Conservation (phyloP, 2,329 filamentous ascomycete genomes). For the Botrytis byssoidea region DNA sequence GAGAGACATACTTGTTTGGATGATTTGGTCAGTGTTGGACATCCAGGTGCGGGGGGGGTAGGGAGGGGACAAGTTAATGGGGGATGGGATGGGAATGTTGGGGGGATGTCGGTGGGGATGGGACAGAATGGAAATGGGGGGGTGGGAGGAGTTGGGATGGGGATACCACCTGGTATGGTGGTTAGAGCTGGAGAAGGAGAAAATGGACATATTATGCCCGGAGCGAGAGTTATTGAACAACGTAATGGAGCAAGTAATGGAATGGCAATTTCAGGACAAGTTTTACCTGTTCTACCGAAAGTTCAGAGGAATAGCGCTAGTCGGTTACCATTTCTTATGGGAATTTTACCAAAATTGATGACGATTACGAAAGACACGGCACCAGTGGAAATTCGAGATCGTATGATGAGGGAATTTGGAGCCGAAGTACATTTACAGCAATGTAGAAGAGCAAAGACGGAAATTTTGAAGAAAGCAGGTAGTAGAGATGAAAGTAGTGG, state of each 20-base stretch:
- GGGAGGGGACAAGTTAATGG: slow-evolving; percentile 15
- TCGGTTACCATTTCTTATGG: slow-evolving; percentile 55
- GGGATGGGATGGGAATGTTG: slow-evolving; percentile 10
- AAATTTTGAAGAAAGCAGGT: slow-evolving; percentile 36
- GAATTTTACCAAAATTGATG: slow-evolving; percentile 60
- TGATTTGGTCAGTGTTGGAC: slow-evolving; percentile 25
- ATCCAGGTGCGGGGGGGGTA: slow-evolving; percentile 1
- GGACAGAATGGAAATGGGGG: slow-evolving; percentile 18
- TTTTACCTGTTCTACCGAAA: slow-evolving; percentile 35
- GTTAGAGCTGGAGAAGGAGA: slow-evolving; percentile 9
- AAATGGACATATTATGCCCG: slow-evolving; percentile 16
- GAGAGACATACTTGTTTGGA: slow-evolving; percentile 39
- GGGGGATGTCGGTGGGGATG: slow-evolving; percentile 4
- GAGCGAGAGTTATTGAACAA: slow-evolving; percentile 32
- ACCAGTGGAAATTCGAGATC: slow-evolving; percentile 58
- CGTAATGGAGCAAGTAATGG: slow-evolving; percentile 36
- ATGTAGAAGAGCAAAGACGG: slow-evolving; percentile 38
- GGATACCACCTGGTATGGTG: slow-evolving; percentile 3
- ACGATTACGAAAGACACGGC: slow-evolving; percentile 57
- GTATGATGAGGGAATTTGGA: slow-evolving; percentile 45
- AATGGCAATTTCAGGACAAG: slow-evolving; percentile 24
- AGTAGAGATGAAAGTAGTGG: slow-evolving; percentile 19
- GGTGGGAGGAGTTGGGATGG: slow-evolving; percentile 16
- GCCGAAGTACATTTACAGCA: slow-evolving; percentile 39
- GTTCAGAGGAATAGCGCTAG: slow-evolving; percentile 38